A percentile compares a stretch with the other conserved stretches of the same genome.
These are phyloP conservation scores for Setomelanomma holmii DNA, from an alignment of 2,329 filamentous ascomycete species.

Conservation along the genomic window DNA sequence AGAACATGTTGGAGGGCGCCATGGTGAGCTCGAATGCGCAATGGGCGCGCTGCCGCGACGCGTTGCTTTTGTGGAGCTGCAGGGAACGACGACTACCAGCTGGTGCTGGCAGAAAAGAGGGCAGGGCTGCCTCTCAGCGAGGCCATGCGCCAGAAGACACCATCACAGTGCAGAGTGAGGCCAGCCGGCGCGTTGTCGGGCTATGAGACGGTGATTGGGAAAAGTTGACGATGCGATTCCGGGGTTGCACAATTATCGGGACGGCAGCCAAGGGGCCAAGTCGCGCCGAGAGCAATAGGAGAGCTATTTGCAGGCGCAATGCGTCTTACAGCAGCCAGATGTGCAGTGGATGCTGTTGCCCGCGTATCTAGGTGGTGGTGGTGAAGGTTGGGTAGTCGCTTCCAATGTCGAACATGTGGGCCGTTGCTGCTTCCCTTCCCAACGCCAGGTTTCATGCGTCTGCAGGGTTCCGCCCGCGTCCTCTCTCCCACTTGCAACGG, in stretches of 20 bases:
- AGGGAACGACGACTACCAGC: constrained; percentile 3
- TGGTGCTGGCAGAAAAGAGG: constrained; percentile 1
- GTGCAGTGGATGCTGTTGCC: no score
- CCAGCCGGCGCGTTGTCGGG: constrained; percentile 7
- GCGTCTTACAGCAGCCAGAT: background rate
- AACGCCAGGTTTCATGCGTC: background rate
- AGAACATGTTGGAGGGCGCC: constrained; percentile 51
- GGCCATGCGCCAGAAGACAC: constrained; percentile 36
- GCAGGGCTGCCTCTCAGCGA: constrained; percentile 42
- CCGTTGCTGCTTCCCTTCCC: background rate
- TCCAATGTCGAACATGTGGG: background rate
- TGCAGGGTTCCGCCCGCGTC: constrained; percentile 15
- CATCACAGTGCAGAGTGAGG: constrained; percentile 23
- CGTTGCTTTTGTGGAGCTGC: constrained; percentile 18
- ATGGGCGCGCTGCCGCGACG: constrained; percentile 24
- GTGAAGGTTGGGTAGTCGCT: background rate
- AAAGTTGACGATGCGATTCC: constrained; percentile 23
- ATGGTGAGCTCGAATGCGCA: constrained; percentile 25
- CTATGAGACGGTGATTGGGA: constrained; percentile 5
- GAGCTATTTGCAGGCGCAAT: background rate
- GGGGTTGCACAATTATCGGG: constrained; percentile 31
- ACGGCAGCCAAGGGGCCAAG: constrained; percentile 3
- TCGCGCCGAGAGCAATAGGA: background rate
- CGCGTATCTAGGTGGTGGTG: no score
- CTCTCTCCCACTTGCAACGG: constrained; percentile 3